These are phyloP conservation scores for Fusarium sp. DNA, from an alignment of 2,329 filamentous ascomycete species.

Conservation along the genomic window DNA sequence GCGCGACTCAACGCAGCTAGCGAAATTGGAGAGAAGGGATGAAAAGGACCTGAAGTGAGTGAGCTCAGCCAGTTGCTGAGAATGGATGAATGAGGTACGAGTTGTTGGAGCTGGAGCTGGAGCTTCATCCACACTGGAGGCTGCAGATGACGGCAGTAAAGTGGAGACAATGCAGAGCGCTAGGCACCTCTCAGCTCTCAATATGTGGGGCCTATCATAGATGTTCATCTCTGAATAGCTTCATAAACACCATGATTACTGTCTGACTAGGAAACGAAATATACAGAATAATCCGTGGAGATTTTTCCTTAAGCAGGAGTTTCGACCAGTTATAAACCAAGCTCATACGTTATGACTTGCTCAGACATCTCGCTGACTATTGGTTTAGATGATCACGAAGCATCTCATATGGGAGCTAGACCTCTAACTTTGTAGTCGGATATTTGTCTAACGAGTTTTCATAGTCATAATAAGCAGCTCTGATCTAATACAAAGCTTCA, in stretches of 20 bases:
- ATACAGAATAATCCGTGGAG: not conserved
- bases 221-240: not conserved
- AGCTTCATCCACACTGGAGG: not conserved
- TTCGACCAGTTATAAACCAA: not conserved
- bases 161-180: constrained; percentile 22
- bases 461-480: constrained; percentile 5
- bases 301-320: accelerated
- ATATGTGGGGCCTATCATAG: constrained; percentile 16
- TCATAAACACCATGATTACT: not conserved
- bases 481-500: constrained; percentile 8
- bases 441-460: not conserved
- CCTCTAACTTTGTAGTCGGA: not conserved
- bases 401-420: not conserved
- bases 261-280: not conserved
- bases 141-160: constrained; percentile 39
- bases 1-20: constrained; percentile 56
- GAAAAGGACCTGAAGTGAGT: constrained; percentile 21
- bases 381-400: not conserved
- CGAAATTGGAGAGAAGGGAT: constrained; percentile 17
- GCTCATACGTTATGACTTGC: not conserved
- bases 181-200: not conserved
- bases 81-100: constrained; percentile 4
- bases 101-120: constrained; percentile 21
- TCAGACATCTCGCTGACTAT: not conserved
- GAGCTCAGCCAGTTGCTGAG: constrained; percentile 28